Percentiles rank a stretch among this genome's conserved stretches.
Evolutionary conservation across 306 rosid genomes (phyloP).

Genomic region (Benincasa hispida): DNA sequence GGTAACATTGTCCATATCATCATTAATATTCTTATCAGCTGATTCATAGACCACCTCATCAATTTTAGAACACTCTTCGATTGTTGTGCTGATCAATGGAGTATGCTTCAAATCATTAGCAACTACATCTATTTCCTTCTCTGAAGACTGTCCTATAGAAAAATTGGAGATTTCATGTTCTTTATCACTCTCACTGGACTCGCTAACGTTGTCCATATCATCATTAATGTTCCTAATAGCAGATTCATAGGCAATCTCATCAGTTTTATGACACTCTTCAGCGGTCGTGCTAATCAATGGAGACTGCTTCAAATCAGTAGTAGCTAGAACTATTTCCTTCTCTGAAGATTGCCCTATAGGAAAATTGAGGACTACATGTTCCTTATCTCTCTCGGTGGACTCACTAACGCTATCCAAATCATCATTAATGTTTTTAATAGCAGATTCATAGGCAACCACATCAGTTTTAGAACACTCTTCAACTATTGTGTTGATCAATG

Average conservation of each 20-base stretch:
- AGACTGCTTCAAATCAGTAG: slow-evolving; percentile 20
- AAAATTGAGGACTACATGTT: slow-evolving; percentile 19
- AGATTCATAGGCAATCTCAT: slow-evolving; percentile 11
- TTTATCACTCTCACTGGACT: slow-evolving; percentile 9
- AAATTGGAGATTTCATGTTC: slow-evolving; percentile 21
- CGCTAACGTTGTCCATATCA: slow-evolving; percentile 12
- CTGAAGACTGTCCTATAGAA: slow-evolving; percentile 14
- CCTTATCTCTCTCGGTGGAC: slow-evolving; percentile 9
- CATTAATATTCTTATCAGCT: slow-evolving; percentile 13
- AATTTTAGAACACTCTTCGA: slow-evolving; percentile 17
- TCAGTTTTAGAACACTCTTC: slow-evolving; percentile 19
- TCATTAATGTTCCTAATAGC: slow-evolving; percentile 15
- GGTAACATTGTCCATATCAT: slow-evolving; percentile 8
- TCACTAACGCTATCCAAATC: slow-evolving; percentile 14
- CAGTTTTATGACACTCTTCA: slow-evolving; percentile 19
- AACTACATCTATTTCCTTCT: slow-evolving; percentile 19
- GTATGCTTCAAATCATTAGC: slow-evolving; percentile 22
- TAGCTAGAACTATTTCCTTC: slow-evolving; percentile 19
- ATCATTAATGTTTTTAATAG: slow-evolving; percentile 14
- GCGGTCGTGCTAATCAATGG: slow-evolving; percentile 10
- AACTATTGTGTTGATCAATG: slow-evolving; percentile 11
- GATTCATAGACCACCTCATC: slow-evolving; percentile 13
- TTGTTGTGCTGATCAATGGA: slow-evolving; percentile 9
- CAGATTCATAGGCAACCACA: slow-evolving; percentile 11
- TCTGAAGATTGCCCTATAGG: slow-evolving; percentile 13